Conservation (phyloP, 805 yeast genomes). For the Metschnikowia matae region DNA sequence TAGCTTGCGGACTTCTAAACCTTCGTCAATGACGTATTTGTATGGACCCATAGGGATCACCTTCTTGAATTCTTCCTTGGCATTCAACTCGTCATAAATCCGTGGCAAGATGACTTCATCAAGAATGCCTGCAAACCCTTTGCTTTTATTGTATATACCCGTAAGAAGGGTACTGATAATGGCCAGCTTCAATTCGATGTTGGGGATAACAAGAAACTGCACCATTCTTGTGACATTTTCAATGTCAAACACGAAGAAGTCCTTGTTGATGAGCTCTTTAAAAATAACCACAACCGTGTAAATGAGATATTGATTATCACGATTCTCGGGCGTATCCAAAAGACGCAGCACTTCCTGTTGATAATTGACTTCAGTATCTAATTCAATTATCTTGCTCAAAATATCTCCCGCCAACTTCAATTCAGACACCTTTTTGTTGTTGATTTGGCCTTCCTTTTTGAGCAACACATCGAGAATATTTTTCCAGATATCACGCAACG, state of each 20-base stretch:
- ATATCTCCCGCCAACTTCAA: constrained; percentile 36
- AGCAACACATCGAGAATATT: constrained; percentile 8
- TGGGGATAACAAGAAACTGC: constrained; percentile 25
- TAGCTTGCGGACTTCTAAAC: constrained; percentile 66
- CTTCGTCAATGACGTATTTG: constrained; percentile 77
- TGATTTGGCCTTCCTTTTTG: constrained; percentile 5
- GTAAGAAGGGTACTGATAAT: constrained; percentile 56
- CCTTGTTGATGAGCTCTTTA: constrained; percentile 24
- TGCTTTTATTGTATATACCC: constrained; percentile 54
- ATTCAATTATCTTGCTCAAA: constrained; percentile 24
- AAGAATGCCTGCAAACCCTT: constrained; percentile 43
- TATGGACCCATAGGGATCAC: constrained; percentile 82
- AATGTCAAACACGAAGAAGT: constrained; percentile 8
- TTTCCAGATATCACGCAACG: constrained; percentile 12
- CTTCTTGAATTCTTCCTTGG: constrained; percentile 55
- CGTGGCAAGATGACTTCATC: constrained; percentile 43
- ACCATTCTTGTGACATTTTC: constrained; percentile 10
- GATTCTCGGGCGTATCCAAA: constrained; percentile 8
- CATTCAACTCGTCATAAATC: constrained; percentile 50
- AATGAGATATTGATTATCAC: constrained; percentile 15
- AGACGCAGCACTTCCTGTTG: constrained; percentile 16
- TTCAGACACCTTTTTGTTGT: constrained; percentile 19
- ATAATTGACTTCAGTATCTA: constrained; percentile 13
- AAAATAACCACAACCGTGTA: constrained; percentile 33
- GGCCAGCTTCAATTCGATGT: constrained; percentile 55